A percentile compares a stretch with the other conserved stretches of the same genome.
Conservation (phyloP, 345 rosid genomes). For the Linum tenue region DNA sequence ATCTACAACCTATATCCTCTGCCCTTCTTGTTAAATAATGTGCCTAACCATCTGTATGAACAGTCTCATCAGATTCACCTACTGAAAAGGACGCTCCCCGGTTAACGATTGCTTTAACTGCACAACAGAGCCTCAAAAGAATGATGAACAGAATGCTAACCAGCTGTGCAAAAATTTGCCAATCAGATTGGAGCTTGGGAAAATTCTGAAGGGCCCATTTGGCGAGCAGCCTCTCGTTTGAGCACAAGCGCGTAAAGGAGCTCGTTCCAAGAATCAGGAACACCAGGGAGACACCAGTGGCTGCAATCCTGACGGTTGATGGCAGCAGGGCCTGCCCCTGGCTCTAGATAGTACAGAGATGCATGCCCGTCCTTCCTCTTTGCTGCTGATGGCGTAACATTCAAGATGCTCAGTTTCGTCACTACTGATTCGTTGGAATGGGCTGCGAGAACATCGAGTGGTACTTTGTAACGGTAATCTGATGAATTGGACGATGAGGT, state of each 20-base stretch:
- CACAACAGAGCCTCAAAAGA: too few species aligned
- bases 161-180: neutral
- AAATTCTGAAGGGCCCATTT: too few species aligned
- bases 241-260: conserved; percentile 50
- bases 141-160: too few species aligned
- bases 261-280: conserved; percentile 92
- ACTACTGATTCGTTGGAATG: conserved; percentile 21
- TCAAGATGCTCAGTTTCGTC: conserved; percentile 38
- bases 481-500: conserved; percentile 35
- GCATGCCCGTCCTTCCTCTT: conserved; percentile 79
- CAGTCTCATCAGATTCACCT: too few species aligned
- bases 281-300: conserved; percentile 97
- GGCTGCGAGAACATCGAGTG: conserved; percentile 34
- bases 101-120: too few species aligned
- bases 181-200: neutral
- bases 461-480: conserved; percentile 35
- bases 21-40: too few species aligned
- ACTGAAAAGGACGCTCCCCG: too few species aligned
- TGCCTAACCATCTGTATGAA: too few species aligned
- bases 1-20: too few species aligned
- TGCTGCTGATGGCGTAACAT: conserved; percentile 59
- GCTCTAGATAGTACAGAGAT: conserved; percentile 59
- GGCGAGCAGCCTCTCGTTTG: conserved; percentile 8
- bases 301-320: conserved; percentile 77
- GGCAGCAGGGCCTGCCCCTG: conserved; percentile 45